A percentile compares a stretch with the other conserved stretches of the same genome.
Conservation (phyloP, 306 rosid genomes). For the Lupinus albus region DNA sequence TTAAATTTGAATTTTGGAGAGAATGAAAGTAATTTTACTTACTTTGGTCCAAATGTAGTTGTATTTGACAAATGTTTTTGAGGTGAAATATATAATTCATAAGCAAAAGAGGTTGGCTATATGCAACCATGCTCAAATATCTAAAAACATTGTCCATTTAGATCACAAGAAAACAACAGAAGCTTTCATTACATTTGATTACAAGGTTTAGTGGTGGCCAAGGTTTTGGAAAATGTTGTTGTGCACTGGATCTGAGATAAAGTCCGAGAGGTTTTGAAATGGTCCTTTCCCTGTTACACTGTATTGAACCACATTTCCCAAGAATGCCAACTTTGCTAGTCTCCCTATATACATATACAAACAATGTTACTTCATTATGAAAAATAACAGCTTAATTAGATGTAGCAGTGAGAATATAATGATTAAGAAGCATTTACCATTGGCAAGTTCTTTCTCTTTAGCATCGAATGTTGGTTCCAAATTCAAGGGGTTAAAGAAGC, state of each 20-base stretch:
- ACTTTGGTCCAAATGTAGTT: neutral
- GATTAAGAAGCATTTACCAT: slow-evolving; percentile 52
- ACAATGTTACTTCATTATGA: neutral
- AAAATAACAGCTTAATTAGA: neutral
- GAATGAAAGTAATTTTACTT: slow-evolving; percentile 46
- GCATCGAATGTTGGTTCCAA: slow-evolving; percentile 90
- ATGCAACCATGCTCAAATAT: too few species aligned
- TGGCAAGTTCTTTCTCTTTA: slow-evolving; percentile 94
- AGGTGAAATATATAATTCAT: slow-evolving; percentile 10
- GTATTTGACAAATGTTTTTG: slow-evolving; percentile 22
- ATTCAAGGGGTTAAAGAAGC: slow-evolving; percentile 89
- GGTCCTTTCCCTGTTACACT: slow-evolving; percentile 66
- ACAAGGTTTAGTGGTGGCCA: slow-evolving; percentile 14
- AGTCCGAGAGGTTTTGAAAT: slow-evolving; percentile 68
- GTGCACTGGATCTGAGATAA: slow-evolving; percentile 71
- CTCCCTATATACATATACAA: slow-evolving; percentile 51
- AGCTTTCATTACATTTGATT: neutral
- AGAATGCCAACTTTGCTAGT: slow-evolving; percentile 71
- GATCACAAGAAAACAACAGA: too few species aligned
- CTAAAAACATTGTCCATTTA: too few species aligned
- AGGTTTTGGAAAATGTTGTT: slow-evolving; percentile 74
- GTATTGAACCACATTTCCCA: slow-evolving; percentile 65
- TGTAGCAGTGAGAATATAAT: neutral
- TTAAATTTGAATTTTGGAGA: too few species aligned
- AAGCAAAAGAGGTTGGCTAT: too few species aligned